Percentiles rank a stretch among this genome's conserved stretches.
phyloP scores from a whole-genome alignment of 2,329 filamentous ascomycete species.

The Aspergillus fructus region DNA sequence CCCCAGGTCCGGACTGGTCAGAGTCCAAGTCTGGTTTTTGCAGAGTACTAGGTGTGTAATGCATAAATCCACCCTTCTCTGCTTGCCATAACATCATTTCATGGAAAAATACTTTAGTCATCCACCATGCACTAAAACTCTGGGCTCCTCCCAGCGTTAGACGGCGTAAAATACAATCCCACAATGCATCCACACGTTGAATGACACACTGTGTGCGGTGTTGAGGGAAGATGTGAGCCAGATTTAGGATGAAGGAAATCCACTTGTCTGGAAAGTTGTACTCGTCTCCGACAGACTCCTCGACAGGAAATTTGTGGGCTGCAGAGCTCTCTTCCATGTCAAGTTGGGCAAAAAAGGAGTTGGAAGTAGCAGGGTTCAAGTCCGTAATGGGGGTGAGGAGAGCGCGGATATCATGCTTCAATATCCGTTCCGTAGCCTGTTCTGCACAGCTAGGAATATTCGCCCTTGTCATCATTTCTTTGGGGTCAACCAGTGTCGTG shows the following conservation, averaged over 20 bases:
- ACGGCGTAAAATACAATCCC: slow-evolving; percentile 45
- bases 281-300: slow-evolving; percentile 37
- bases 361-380: slow-evolving; percentile 26
- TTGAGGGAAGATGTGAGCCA: slow-evolving; percentile 40
- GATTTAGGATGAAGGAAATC: slow-evolving; percentile 45
- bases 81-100: slow-evolving; percentile 91
- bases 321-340: slow-evolving; percentile 32
- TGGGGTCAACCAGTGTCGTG: slow-evolving; percentile 38
- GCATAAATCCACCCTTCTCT: slow-evolving; percentile 85
- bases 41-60: slow-evolving; percentile 43
- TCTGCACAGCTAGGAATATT: slow-evolving; percentile 42
- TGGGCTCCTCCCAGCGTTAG: slow-evolving; percentile 45
- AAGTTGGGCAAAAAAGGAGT: slow-evolving; percentile 35
- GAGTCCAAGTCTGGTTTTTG: slow-evolving; percentile 26
- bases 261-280: slow-evolving; percentile 51
- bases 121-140: slow-evolving; percentile 54
- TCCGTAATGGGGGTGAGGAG: slow-evolving; percentile 43
- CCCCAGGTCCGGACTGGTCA: slow-evolving; percentile 23
- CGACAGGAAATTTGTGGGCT: slow-evolving; percentile 36
- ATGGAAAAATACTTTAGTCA: slow-evolving; percentile 92
- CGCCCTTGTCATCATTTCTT: slow-evolving; percentile 41
- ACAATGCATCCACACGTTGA: slow-evolving; percentile 44
- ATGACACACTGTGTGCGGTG: slow-evolving; percentile 47
- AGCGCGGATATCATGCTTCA: slow-evolving; percentile 46
- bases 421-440: slow-evolving; percentile 35